These are phyloP conservation scores for Capillidium rhysosporum DNA, from an alignment of 371 early-diverging fungal genomes.

Conservation along the genomic window DNA sequence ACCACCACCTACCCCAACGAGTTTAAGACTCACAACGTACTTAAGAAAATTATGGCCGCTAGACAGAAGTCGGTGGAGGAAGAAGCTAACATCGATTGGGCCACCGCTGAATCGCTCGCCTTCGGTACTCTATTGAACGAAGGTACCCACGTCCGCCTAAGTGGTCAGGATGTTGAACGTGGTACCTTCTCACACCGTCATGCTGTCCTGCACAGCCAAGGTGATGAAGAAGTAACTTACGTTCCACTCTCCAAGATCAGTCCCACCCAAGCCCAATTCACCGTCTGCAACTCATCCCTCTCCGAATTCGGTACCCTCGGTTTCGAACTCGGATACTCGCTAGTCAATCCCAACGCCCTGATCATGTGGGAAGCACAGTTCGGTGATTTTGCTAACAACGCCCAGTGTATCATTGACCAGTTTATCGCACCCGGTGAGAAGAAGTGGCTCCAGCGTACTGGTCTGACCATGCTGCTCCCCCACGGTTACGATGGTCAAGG, in stretches of 20 bases:
- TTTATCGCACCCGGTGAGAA: constrained; percentile 89
- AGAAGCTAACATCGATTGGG: constrained; percentile 79
- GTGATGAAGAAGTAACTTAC: constrained; percentile 37
- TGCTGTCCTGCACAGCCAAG: constrained; percentile 83
- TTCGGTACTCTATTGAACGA: constrained; percentile 80
- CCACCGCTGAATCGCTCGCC: constrained; percentile 89
- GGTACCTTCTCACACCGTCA: constrained; percentile 98
- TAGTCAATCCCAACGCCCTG: constrained; percentile 80
- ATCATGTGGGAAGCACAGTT: constrained; percentile 97
- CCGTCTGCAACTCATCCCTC: constrained; percentile 83
- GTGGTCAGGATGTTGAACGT: constrained; percentile 95
- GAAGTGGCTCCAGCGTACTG: constrained; percentile 92
- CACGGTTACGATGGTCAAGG: constrained; percentile 98
- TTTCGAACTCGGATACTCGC: constrained; percentile 89
- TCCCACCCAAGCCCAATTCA: constrained; percentile 61
- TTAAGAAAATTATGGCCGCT: constrained; percentile 63
- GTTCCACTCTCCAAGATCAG: constrained; percentile 66
- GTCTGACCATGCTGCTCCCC: constrained; percentile 76
- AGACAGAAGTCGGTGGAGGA: constrained; percentile 57
- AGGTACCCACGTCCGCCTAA: constrained; percentile 74
- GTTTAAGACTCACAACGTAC: constrained; percentile 70
- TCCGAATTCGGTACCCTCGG: constrained; percentile 94
- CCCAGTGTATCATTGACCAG: constrained; percentile 93
- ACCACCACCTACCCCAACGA: constrained; percentile 62
- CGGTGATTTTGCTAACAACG: constrained; percentile 93